Conservation (phyloP, 2,329 filamentous ascomycete species). For the Calonectria henricotiae region DNA sequence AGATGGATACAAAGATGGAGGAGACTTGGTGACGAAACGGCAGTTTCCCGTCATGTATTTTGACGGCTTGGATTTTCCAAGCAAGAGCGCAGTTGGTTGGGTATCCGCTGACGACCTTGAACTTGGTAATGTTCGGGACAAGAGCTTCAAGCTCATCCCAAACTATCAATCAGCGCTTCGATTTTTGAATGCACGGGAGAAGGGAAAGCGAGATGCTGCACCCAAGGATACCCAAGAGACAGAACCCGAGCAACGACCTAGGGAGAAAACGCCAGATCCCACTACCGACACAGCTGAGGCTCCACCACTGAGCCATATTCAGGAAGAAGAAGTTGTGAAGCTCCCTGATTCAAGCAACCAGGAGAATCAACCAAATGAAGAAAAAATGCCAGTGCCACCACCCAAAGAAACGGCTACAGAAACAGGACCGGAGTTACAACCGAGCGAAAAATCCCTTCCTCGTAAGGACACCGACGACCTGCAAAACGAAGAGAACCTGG, state of each 20-base stretch:
- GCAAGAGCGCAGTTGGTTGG: conserved; percentile 19
- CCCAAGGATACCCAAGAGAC: not conserved
- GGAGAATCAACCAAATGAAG: not conserved
- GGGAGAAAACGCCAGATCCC: not conserved
- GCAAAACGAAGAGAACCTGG: not conserved
- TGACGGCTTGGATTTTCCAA: conserved; percentile 28
- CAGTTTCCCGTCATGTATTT: conserved; percentile 38
- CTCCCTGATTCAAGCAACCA: not conserved
- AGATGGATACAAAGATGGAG: conserved; percentile 27
- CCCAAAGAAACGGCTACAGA: not conserved
- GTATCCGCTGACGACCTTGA: conserved; percentile 22
- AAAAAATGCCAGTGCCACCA: not conserved
- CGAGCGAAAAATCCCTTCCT: not conserved
- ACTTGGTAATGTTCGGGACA: conserved; percentile 2
- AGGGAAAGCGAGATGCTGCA: not conserved
- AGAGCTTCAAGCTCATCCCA: conserved; percentile 1
- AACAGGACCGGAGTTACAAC: too few species aligned
- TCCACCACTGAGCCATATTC: not conserved
- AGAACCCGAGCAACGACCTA: not conserved
- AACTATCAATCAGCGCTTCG: conserved; percentile 11
- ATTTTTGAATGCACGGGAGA: conserved; percentile 2
- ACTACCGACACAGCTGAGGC: not conserved
- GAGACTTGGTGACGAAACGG: conserved; percentile 8
- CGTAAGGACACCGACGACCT: too few species aligned
- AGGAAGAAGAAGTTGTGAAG: not conserved